Percentiles rank a stretch among this genome's conserved stretches.
Evolutionary conservation across 805 yeast species (phyloP).

Genomic region (Candida sakaeoensis): DNA sequence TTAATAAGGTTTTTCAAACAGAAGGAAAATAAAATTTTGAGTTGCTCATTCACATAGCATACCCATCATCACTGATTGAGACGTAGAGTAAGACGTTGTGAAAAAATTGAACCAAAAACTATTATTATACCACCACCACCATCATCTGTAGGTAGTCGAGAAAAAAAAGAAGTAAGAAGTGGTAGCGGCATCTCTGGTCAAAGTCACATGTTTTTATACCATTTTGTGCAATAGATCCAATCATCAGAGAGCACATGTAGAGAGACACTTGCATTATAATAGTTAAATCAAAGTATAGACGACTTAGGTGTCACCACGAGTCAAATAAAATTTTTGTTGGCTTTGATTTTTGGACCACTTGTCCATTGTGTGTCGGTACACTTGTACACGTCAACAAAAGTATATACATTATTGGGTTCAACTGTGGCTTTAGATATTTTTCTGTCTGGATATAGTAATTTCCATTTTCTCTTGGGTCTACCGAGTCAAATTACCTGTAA

Average conservation of each 20-base stretch:
- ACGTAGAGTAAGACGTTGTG: too few relatives aligned
- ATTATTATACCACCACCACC: background rate
- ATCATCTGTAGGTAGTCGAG: too few relatives aligned
- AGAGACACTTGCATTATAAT: too few relatives aligned
- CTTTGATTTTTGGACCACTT: background rate
- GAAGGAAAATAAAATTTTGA: too few relatives aligned
- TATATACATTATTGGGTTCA: background rate
- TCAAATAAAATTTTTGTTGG: slow-evolving; percentile 1
- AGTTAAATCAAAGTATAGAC: background rate
- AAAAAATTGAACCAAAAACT: too few relatives aligned
- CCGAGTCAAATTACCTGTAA: too few relatives aligned
- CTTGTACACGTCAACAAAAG: background rate
- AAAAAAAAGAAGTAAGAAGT: background rate
- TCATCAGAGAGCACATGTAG: background rate
- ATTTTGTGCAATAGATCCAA: background rate
- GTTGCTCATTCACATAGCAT: too few relatives aligned
- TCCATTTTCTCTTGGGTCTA: too few relatives aligned
- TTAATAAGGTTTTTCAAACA: too few relatives aligned
- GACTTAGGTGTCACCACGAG: slow-evolving; percentile 1
- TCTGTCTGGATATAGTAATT: background rate
- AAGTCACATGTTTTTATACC: slow-evolving; percentile 4
- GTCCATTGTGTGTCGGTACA: background rate
- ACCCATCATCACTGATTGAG: too few relatives aligned
- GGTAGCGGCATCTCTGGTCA: background rate
- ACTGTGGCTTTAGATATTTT: background rate